Conservation (phyloP, 75 land plant species). For the Isoetes taiwanensis region DNA sequence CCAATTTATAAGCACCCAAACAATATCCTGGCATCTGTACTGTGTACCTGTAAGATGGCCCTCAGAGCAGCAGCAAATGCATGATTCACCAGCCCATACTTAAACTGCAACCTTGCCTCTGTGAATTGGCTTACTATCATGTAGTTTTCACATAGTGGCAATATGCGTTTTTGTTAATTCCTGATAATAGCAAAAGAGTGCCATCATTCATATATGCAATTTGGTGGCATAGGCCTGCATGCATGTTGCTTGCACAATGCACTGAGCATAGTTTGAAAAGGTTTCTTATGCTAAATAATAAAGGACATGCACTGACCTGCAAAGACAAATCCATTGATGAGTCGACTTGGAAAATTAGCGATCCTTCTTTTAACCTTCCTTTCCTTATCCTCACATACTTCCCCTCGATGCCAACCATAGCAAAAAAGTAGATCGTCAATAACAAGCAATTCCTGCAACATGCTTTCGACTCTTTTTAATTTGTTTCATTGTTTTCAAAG, state of each 20-base stretch:
- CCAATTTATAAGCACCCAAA: too few relatives aligned
- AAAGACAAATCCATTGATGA: conserved; percentile 79
- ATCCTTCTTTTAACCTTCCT: conserved; percentile 38
- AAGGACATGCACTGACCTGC: conserved; percentile 36
- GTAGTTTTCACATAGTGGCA: conserved; percentile 82
- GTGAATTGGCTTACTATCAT: conserved; percentile 58
- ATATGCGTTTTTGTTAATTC: conserved; percentile 59
- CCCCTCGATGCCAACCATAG: conserved; percentile 93
- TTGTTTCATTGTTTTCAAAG: neutral
- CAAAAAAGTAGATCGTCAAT: conserved; percentile 83
- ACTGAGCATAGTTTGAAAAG: neutral
- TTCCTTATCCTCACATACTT: conserved; percentile 48
- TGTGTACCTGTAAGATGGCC: conserved; percentile 64
- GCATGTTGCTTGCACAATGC: too few relatives aligned
- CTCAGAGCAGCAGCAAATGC: conserved; percentile 93
- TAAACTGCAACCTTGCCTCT: conserved; percentile 76
- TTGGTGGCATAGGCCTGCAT: too few relatives aligned
- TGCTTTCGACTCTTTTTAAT: neutral
- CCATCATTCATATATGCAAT: too few relatives aligned
- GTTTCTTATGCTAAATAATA: neutral
- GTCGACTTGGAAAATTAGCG: conserved; percentile 52
- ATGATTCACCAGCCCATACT: conserved; percentile 87
- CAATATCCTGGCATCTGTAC: too few relatives aligned
- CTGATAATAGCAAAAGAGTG: conserved; percentile 43
- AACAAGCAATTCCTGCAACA: conserved; percentile 64